Percentiles rank a stretch among this genome's conserved stretches.
These are phyloP conservation scores for Trametes hirsuta DNA, from an alignment of 1,284 basidiomycete genomes.

Conservation along the genomic window DNA sequence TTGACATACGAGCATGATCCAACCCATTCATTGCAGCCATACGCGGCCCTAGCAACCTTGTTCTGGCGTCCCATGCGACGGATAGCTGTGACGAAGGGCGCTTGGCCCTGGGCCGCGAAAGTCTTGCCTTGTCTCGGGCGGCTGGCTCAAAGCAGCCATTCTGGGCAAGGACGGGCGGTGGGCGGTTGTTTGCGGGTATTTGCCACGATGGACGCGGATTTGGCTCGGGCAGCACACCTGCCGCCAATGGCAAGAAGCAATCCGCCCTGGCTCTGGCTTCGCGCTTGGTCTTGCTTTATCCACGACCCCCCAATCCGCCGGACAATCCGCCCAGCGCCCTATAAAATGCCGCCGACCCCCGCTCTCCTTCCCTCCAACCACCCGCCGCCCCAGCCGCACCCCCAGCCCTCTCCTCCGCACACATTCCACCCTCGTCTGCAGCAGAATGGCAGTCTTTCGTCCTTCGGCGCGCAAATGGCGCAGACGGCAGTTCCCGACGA, in stretches of 20 bases:
- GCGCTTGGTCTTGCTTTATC: slow-evolving; percentile 23
- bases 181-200: slow-evolving; percentile 25
- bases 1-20: not conserved
- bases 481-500: not conserved
- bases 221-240: slow-evolving; percentile 15
- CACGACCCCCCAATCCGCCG: not conserved
- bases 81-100: not conserved
- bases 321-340: slow-evolving; percentile 13
- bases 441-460: not conserved
- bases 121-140: slow-evolving; percentile 21
- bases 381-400: slow-evolving; percentile 1
- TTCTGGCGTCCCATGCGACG: not conserved
- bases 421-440: not conserved
- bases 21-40: not conserved
- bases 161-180: slow-evolving; percentile 5
- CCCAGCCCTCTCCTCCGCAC: not conserved
- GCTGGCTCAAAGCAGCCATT: not conserved
- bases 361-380: not conserved
- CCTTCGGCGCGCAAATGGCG: not conserved
- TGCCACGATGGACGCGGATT: slow-evolving; percentile 21
- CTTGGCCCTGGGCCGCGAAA: slow-evolving; percentile 3
- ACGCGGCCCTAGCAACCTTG: slow-evolving; percentile 17
- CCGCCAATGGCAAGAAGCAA: slow-evolving; percentile 21
- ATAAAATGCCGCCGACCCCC: not conserved
- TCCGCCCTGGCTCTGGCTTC: slow-evolving; percentile 7